Evolutionary conservation across 1,284 basidiomycete genomes (phyloP), one percentile per base, ranked within the genome.

Genomic region (Lentinus polychrous): DNA sequence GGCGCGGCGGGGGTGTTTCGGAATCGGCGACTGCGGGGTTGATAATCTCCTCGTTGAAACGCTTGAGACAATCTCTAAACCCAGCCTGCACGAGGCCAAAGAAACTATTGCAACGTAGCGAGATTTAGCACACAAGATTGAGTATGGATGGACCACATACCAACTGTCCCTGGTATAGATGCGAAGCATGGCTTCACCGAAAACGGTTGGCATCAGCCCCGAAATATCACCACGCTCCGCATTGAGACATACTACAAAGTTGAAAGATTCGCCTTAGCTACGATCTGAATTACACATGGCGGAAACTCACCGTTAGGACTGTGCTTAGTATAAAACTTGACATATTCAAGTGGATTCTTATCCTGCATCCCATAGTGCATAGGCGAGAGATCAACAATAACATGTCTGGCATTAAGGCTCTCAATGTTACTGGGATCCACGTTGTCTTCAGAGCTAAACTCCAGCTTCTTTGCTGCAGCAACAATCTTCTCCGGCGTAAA

Each of bases 341-440:
- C 76, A 23, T 65, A 71, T 38, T 83, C 73, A 22, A 91, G 59
- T 1, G 88, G 87, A 56, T 86, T 87, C 55, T 70, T 64, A 46
- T 81, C 76, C 52, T 75, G 71, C 79, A 83, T 87, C 0, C 88
- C 87, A 55, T 86, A 82, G 58, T 90, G 87, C 69, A 89, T 73
- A 12, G 63, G 58, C 1, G 76, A 66, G 6, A 81, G 65, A 46
- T 82, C 75, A 24, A 90, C 83, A 33, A 84, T 76, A 27, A 91
- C 70, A 48, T 87, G 75, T 1, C 72, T 62, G 1, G 66, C 58
- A 2, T 56, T 62, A 14, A 86, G 64, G 14, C 61, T 63, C 4
- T 59, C 58, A 18, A 70, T 60, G 11, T 69, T 56, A 50, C 59
- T 39, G 8, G 57, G 56, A 27, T 54, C 56, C 8, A 55, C 54